These are phyloP conservation scores for Saccharomycopsis fibuligera DNA, from an alignment of 805 yeast species.

Conservation along the genomic window DNA sequence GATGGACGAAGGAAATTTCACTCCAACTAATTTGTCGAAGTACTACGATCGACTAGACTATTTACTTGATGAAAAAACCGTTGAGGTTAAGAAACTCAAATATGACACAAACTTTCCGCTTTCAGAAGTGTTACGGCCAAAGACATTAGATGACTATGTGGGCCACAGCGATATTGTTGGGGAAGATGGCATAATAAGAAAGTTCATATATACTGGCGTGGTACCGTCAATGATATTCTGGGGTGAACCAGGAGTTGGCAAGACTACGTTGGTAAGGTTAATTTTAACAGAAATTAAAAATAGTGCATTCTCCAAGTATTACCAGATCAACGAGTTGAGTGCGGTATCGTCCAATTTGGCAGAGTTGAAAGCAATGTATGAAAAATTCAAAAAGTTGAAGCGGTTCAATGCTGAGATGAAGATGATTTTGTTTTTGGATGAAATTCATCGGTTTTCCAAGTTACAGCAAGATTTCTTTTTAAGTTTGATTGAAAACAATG, in stretches of 20 bases:
- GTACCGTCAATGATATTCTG: constrained; percentile 84
- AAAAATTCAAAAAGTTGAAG: constrained; percentile 29
- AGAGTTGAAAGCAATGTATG: constrained; percentile 61
- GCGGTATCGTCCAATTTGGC: constrained; percentile 70
- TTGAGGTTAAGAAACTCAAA: constrained; percentile 17
- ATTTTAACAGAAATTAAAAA: constrained; percentile 31
- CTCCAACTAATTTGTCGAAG: background rate
- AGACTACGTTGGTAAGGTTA: constrained; percentile 71
- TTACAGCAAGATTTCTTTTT: constrained; percentile 84
- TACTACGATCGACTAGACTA: constrained; percentile 20
- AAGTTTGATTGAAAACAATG: constrained; percentile 80
- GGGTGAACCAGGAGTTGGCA: constrained; percentile 95
- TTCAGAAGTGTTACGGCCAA: constrained; percentile 80
- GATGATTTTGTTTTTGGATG: constrained; percentile 83
- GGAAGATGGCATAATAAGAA: constrained; percentile 53
- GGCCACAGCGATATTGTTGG: constrained; percentile 83
- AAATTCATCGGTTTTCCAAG: constrained; percentile 81
- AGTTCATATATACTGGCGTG: constrained; percentile 50
- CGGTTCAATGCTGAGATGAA: constrained; percentile 33
- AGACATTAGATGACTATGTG: constrained; percentile 55
- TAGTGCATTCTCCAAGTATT: constrained; percentile 19
- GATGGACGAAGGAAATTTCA: constrained; percentile 12
- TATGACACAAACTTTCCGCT: constrained; percentile 34
- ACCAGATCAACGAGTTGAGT: constrained; percentile 69
- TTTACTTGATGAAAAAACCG: constrained; percentile 12